These are phyloP conservation scores for Curvularia hawaiiensis DNA, from an alignment of 2,329 filamentous ascomycete species.

Conservation along the genomic window DNA sequence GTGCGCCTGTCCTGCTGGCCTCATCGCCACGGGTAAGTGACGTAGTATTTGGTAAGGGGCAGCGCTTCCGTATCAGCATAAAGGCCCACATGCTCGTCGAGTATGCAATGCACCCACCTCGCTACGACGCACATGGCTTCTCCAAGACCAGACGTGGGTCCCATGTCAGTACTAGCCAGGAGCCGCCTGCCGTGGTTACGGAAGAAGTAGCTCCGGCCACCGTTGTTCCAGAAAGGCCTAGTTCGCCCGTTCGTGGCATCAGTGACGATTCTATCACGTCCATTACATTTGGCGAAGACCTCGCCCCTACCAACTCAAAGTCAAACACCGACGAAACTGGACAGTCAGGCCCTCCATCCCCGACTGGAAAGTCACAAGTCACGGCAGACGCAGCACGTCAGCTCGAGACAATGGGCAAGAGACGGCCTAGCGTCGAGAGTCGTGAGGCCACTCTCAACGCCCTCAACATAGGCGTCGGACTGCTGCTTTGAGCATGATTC, in stretches of 20 bases:
- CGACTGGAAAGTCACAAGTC: slow-evolving; percentile 27
- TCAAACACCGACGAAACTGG: slow-evolving; percentile 24
- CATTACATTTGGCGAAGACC: slow-evolving; percentile 41
- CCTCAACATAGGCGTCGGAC: slow-evolving; percentile 26
- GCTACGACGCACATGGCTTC: slow-evolving; percentile 51
- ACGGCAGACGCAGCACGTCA: slow-evolving; percentile 34
- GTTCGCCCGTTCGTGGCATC: slow-evolving; percentile 34
- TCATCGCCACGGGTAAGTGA: slow-evolving; percentile 53
- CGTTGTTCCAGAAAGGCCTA: slow-evolving; percentile 24
- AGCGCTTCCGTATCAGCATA: slow-evolving; percentile 52
- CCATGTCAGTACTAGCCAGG: slow-evolving; percentile 11
- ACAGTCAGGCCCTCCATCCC: slow-evolving; percentile 36
- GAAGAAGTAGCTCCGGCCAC: slow-evolving; percentile 10
- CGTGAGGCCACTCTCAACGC: slow-evolving; percentile 27
- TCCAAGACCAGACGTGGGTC: slow-evolving; percentile 26
- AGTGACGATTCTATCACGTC: slow-evolving; percentile 43
- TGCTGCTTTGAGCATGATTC: slow-evolving; percentile 29
- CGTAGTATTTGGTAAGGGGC: slow-evolving; percentile 51
- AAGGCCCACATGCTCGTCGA: slow-evolving; percentile 50
- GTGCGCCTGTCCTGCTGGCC: slow-evolving; percentile 52
- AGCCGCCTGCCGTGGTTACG: slow-evolving; percentile 4
- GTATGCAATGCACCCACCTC: slow-evolving; percentile 52
- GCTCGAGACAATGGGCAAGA: slow-evolving; percentile 27
- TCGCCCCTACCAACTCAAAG: slow-evolving; percentile 34
- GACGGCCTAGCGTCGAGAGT: slow-evolving; percentile 26